Evolutionary conservation across 2,329 filamentous ascomycete genomes (phyloP), one percentile per base, ranked within the genome.

Genomic region (Celoporthe dispersa): DNA sequence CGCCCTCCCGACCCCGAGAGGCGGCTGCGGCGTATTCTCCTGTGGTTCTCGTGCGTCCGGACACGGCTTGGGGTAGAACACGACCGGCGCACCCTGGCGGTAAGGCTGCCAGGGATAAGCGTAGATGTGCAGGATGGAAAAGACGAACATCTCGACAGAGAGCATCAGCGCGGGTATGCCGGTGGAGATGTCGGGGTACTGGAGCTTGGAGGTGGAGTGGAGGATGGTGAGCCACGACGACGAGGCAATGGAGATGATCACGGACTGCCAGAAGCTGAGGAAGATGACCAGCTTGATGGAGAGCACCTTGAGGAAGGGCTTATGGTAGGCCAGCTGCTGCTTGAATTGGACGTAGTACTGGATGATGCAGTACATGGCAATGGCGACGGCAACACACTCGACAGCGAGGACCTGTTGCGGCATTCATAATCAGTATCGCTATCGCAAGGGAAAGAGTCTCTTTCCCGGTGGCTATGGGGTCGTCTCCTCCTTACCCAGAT

Each of bases 221-320:
- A 87, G 87, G 64, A 96, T 83, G 22, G 90, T 85, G 5, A 92
- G 85, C 64, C 65, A 62, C 0, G 88, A 62, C 0, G 88, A 88
- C 0, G 84, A 86, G 72, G 80, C 84, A 48, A 87, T 74, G 6
- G 84, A 85, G 72, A 87, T 85, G 73, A 83, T 80, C 5, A 83
- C 81, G 2, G 79, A 85, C 81, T 97, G 94, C 94, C 94, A 97
- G 80, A 97, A 97, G 48, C 91, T 94, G 74, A 97, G 86, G 84
- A 97, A 97, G 76, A 97, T 94, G 77, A 97, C 93, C 37, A 97
- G 86, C 80, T 97, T 97, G 81, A 97, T 96, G 76, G 93, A 92
- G 28, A 94, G 78, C 35, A 97, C 90, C 80, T 97, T 97, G 73
- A 95, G 80, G 74, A 95, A 91, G 0, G 93, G 92, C 25, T 83